Evolutionary conservation across 2,329 filamentous ascomycete genomes (phyloP).

Genomic region (Alternaria longipes): DNA sequence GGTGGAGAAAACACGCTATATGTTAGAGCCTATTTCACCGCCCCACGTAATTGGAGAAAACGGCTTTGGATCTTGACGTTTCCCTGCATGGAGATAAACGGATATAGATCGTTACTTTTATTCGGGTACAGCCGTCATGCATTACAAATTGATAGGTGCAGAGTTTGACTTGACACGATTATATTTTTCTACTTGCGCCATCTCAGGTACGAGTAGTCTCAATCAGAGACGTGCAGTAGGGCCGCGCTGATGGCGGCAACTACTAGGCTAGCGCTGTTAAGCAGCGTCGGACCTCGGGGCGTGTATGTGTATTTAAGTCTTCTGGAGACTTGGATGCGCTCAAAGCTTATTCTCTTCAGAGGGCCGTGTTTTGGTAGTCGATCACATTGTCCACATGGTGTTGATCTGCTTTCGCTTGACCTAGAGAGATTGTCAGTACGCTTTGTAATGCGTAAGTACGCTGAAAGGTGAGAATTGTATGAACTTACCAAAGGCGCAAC

Average conservation of each 20-base stretch:
- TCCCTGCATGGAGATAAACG: slow-evolving; percentile 3
- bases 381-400: slow-evolving; percentile 64
- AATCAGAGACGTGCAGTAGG: background rate
- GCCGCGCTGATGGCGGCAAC: background rate
- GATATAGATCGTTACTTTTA: background rate
- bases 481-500: slow-evolving; percentile 80
- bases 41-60: background rate
- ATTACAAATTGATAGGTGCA: slow-evolving; percentile 8
- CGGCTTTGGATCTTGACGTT: background rate
- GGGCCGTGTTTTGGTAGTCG: slow-evolving; percentile 10
- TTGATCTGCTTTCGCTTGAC: slow-evolving; percentile 73
- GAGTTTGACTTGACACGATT: background rate
- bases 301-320: background rate
- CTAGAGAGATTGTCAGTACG: slow-evolving; percentile 38
- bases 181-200: background rate
- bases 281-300: background rate
- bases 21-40: background rate
- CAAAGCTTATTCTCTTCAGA: background rate
- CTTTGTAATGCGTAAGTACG: slow-evolving; percentile 9
- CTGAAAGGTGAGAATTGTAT: background rate
- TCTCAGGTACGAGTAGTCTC: background rate
- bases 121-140: slow-evolving; percentile 4
- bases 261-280: background rate
- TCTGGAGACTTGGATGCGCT: background rate
- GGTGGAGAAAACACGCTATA: background rate